These are phyloP conservation scores for Nakazawaea anatomiae DNA, from an alignment of 805 yeast species.

Conservation along the genomic window DNA sequence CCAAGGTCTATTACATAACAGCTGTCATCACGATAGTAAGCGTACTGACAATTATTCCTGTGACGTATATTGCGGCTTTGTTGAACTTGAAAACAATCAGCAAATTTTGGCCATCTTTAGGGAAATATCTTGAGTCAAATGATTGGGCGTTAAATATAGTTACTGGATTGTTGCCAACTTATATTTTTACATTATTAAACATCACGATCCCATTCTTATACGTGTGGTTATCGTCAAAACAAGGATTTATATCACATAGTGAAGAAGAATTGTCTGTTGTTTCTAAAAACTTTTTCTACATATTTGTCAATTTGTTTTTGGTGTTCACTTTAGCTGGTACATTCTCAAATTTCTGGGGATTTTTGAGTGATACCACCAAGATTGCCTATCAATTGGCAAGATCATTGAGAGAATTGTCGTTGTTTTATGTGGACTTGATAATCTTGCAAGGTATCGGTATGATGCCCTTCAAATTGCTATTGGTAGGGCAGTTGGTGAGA, in stretches of 20 bases:
- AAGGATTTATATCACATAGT: constrained; percentile 87
- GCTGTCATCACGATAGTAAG: constrained; percentile 62
- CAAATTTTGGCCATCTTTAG: constrained; percentile 79
- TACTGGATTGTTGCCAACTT: constrained; percentile 87
- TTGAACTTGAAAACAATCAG: constrained; percentile 73
- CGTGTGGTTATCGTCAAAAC: constrained; percentile 74
- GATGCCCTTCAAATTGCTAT: constrained; percentile 54
- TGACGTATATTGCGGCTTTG: constrained; percentile 77
- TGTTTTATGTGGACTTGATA: constrained; percentile 55
- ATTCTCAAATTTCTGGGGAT: constrained; percentile 51
- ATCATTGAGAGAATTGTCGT: constrained; percentile 44
- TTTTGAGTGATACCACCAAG: constrained; percentile 52
- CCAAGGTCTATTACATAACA: constrained; percentile 61
- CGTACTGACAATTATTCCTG: constrained; percentile 74
- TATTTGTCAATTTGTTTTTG: constrained; percentile 54
- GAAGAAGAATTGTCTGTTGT: constrained; percentile 90
- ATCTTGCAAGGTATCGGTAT: constrained; percentile 65
- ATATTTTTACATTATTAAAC: constrained; percentile 81
- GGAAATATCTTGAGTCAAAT: constrained; percentile 54
- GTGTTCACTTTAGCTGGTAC: constrained; percentile 61
- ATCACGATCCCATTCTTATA: constrained; percentile 79
- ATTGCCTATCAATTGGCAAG: constrained; percentile 51
- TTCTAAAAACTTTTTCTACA: constrained; percentile 79
- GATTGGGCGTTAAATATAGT: constrained; percentile 74
- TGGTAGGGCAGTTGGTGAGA: constrained; percentile 71